A percentile compares a stretch with the other conserved stretches of the same genome.
Conservation (phyloP, 129 eudicot species). For the Flaveria bidentis region DNA sequence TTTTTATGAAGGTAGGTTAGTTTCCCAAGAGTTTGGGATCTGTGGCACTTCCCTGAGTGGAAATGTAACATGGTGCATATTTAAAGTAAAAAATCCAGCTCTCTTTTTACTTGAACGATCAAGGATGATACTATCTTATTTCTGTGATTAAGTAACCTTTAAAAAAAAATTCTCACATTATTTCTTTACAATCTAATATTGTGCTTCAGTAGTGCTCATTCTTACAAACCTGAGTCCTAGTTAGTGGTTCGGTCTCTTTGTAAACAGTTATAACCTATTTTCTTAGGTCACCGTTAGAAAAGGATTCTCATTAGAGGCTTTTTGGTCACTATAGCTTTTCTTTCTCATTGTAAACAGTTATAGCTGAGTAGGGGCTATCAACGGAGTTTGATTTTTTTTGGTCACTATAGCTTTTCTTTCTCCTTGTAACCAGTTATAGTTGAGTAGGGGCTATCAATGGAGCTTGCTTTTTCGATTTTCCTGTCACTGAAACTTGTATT, state of each 20-base stretch:
- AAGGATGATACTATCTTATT: not conserved
- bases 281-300: constrained; percentile 15
- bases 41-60: not conserved
- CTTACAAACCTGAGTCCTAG: not conserved
- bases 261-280: not conserved
- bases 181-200: constrained; percentile 5
- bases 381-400: no score
- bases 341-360: not conserved
- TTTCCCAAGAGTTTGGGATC: no score
- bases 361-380: no score
- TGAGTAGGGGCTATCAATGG: no score
- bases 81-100: not conserved
- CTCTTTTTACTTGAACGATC: constrained; percentile 12
- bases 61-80: not conserved
- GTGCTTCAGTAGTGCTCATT: not conserved
- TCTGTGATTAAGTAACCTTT: not conserved
- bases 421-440: no score
- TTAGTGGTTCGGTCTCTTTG: not conserved
- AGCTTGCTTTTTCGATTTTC: no score
- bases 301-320: constrained; percentile 4
- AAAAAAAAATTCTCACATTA: not conserved
- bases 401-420: no score
- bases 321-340: not conserved
- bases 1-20: not conserved
- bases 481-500: constrained; percentile 11